phyloP scores from a whole-genome alignment of 768 basidiomycete species.

The Rubroboletus pulcherrimus region DNA sequence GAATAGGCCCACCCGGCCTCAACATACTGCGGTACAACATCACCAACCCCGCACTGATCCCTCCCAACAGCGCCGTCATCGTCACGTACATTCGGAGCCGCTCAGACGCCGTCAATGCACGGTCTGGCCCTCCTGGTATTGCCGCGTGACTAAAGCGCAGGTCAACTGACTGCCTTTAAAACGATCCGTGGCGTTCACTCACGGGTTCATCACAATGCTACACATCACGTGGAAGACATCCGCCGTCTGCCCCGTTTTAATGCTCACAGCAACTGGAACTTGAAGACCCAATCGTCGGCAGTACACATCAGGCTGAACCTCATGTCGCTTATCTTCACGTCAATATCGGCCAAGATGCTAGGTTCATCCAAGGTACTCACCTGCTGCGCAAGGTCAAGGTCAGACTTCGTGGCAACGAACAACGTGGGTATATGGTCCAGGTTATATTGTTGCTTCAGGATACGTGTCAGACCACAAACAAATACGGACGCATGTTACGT shows the following conservation, averaged over 20 bases:
- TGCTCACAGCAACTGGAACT: constrained; percentile 92
- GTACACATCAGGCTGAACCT: constrained; percentile 98
- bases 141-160: constrained; percentile 45
- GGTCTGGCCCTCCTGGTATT: constrained; percentile 82
- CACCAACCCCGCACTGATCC: constrained; percentile 67
- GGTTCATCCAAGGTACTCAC: constrained; percentile 36
- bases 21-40: constrained; percentile 66
- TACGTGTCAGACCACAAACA: constrained; percentile 13
- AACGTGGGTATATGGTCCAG: constrained; percentile 92
- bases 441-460: constrained; percentile 88
- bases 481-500: constrained; percentile 24
- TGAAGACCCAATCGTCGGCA: constrained; percentile 85
- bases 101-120: constrained; percentile 65
- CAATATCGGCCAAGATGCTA: not conserved
- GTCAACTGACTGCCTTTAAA: constrained; percentile 11
- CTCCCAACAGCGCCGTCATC: constrained; percentile 69
- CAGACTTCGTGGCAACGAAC: constrained; percentile 98
- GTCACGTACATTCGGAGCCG: constrained; percentile 70
- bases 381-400: constrained; percentile 94
- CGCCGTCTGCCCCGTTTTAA: constrained; percentile 78
- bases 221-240: constrained; percentile 88
- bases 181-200: constrained; percentile 32
- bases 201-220: constrained; percentile 85
- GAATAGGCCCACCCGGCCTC: constrained; percentile 55
- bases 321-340: constrained; percentile 65